Base-by-base conservation (phyloP, 208 protist species). In the Crithidia expoeki region DNA sequence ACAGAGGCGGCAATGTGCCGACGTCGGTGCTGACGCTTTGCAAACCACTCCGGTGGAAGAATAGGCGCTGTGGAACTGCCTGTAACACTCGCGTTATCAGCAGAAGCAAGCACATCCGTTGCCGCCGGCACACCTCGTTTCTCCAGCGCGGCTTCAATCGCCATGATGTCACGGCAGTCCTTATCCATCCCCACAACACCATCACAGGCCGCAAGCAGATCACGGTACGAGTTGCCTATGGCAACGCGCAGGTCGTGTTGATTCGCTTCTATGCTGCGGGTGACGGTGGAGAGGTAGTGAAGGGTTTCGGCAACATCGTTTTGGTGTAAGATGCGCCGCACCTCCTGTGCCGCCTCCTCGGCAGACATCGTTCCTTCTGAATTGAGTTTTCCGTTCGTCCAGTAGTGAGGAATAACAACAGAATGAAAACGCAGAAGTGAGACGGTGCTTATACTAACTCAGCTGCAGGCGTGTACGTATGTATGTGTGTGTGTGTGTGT, bases 321-420 rank as follows among this genome's bases (percentile, higher is more conserved):
- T 3, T 84, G 63, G 0, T 60, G 44, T 23, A 91, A 79, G 28
- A 94, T 89, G 51, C 85, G 73, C 0, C 78, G 76, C 69, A 84
- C 87, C 72, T 93, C 87, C 59, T 85, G 78, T 23, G 79, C 67
- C 5, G 85, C 83, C 21, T 88, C 88, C 47, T 86, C 84, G 28
- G 70, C 49, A 0, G 64, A 70, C 64, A 68, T 68, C 4, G 9
- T n/a, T 5, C 19, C 4, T 19, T 21, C 14, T 7, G 10, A 17
- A 17, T 44, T 14, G 10, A 17, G 10, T 44, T 44, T 44, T 44
- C 38, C 14, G 7, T 44, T 44, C 38, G 38, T 44, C 7, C 14
- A 14, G 7, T 44, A 17, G 38, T 44, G 38, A n/a, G n/a, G n/a
- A n/a, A n/a, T n/a, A n/a, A n/a, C n/a, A n/a, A n/a, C n/a, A n/a